Evolutionary conservation across 2,329 filamentous ascomycete species (phyloP).

Genomic region (Ceratocystis cubensis): DNA sequence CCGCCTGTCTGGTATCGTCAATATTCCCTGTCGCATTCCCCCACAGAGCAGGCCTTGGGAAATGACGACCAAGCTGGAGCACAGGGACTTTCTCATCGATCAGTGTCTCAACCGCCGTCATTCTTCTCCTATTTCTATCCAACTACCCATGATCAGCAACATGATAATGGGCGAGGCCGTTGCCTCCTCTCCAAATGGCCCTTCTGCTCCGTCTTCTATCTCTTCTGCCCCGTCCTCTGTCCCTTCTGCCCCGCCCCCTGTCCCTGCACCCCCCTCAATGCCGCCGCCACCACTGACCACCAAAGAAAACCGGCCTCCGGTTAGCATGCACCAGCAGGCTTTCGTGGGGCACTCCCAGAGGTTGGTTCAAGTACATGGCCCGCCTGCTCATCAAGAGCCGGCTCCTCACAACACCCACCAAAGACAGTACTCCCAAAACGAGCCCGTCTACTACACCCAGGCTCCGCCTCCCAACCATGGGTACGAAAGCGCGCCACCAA

Average conservation of each 20-base stretch:
- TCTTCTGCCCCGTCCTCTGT: neutral
- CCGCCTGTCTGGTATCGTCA: constrained; percentile 7
- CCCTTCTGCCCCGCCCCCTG: no score
- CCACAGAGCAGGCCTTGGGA: constrained; percentile 16
- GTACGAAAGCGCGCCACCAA: neutral
- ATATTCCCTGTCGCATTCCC: constrained; percentile 12
- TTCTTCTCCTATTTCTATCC: constrained; percentile 5
- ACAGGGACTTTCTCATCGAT: constrained; percentile 15
- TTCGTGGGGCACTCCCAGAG: neutral
- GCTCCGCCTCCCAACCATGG: neutral
- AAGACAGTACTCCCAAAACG: neutral
- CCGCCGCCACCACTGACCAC: neutral
- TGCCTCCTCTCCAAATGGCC: neutral
- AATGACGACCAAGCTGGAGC: constrained; percentile 16
- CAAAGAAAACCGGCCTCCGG: neutral
- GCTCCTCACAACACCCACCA: neutral
- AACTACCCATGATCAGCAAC: constrained; percentile 8
- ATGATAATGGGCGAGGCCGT: neutral
- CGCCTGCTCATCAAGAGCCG: neutral
- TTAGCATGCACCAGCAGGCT: neutral
- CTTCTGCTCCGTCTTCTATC: neutral
- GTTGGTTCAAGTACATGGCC: neutral
- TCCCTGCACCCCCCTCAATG: neutral
- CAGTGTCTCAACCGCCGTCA: constrained; percentile 13
- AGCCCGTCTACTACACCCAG: neutral